Evolutionary conservation across 2,329 filamentous ascomycete genomes (phyloP), one percentile per base, ranked within the genome.

Genomic region (Diaporthe vexans): DNA sequence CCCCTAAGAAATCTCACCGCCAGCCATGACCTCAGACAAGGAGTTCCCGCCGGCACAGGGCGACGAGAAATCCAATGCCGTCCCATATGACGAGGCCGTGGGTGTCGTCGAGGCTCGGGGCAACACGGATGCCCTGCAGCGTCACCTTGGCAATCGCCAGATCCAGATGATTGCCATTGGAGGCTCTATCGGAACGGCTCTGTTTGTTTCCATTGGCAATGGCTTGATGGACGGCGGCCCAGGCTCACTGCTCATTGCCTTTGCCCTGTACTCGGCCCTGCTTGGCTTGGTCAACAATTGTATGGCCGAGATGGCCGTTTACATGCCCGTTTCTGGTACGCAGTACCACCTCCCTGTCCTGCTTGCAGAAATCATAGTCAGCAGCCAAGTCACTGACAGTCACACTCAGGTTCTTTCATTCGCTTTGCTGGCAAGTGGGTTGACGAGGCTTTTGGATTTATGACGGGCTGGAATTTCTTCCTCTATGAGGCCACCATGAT

Each of bases 361-460:
- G 8, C 46, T 8, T 8, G 4, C 11, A 37, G 3, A 24, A 5
- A 17, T 43, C 37, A 11, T 26, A 33, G 21, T n/a, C 37, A 56
- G 29, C 13, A 37, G n/a, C 21, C 21, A 26, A 24, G 1, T 24
- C 10, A 57, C 37, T 73, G 26, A 71, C 46, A 61, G 5, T 10
- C 24, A 21, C 17, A 3, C 4, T 0, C 51, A 76, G 74, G 91
- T 76, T 89, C 89, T 3, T 93, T 92, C 79, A 88, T 93, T 77
- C 90, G 91, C 76, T 86, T 92, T 78, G 90, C 90, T 11, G 91
- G 90, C 26, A 85, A 91, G 77, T 93, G 90, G 89, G 90, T 91
- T 9, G 91, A 93, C 79, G 91, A 92, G 33, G 86, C 91, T 11
- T 84, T 90, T 21, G 91, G 91, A 40, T 92, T 93, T 79, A 87